Conservation (phyloP, 495 filamentous ascomycete genomes). For the Penicillium coffeae region DNA sequence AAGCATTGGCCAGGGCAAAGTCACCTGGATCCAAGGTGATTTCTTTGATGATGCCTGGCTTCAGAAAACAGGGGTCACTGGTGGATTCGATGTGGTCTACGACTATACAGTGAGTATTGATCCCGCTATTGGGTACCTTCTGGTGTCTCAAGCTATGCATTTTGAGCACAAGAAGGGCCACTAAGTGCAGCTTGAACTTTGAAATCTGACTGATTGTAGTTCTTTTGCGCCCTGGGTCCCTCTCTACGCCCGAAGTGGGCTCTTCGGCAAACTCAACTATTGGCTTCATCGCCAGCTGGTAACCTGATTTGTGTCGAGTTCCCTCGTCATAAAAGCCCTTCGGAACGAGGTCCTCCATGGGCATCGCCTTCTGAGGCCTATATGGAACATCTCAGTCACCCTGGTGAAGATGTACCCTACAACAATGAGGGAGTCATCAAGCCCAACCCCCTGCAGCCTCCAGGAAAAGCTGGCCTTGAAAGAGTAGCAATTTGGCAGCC, state of each 20-base stretch:
- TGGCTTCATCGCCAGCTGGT: slow-evolving; percentile 52
- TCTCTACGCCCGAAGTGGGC: slow-evolving; percentile 67
- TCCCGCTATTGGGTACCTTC: too few species aligned
- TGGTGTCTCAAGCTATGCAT: too few species aligned
- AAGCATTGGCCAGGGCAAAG: slow-evolving; percentile 46
- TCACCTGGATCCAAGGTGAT: slow-evolving; percentile 61
- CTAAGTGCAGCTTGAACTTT: not conserved
- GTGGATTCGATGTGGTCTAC: slow-evolving; percentile 74
- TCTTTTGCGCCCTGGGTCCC: slow-evolving; percentile 73
- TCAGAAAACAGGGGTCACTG: slow-evolving; percentile 36
- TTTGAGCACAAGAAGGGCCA: too few species aligned
- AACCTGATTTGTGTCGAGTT: slow-evolving; percentile 77
- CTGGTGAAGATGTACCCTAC: slow-evolving; percentile 63
- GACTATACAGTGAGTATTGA: slow-evolving; percentile 77
- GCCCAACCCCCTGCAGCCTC: slow-evolving; percentile 35
- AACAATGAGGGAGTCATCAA: slow-evolving; percentile 50
- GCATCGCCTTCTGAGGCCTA: slow-evolving; percentile 60
- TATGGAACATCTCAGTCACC: slow-evolving; percentile 59
- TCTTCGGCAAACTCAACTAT: slow-evolving; percentile 57
- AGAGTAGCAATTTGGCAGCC: slow-evolving; percentile 64
- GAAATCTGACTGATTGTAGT: slow-evolving; percentile 45
- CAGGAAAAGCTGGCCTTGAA: slow-evolving; percentile 46
- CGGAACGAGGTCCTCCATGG: slow-evolving; percentile 66
- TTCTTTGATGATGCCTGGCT: slow-evolving; percentile 69
- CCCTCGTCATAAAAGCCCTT: slow-evolving; percentile 64